A percentile compares a stretch with the other conserved stretches of the same genome.
These are phyloP conservation scores for Hirsutella rhossiliensis DNA, from an alignment of 2,329 filamentous ascomycete genomes.

Conservation along the genomic window DNA sequence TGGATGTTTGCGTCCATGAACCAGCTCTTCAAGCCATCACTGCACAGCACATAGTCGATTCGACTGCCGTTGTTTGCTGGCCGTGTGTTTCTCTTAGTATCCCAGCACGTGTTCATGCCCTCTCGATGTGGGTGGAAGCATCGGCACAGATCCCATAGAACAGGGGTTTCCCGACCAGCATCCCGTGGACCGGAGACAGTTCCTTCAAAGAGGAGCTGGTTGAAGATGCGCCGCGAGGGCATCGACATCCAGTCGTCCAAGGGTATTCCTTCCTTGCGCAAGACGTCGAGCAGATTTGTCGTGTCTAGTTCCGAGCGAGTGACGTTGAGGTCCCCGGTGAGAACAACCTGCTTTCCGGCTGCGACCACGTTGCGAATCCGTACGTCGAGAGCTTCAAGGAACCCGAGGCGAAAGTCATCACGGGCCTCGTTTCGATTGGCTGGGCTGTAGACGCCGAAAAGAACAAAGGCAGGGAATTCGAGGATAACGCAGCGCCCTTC, in stretches of 20 bases:
- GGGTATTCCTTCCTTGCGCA: constrained; percentile 57
- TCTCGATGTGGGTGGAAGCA: constrained; percentile 65
- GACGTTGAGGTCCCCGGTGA: constrained; percentile 86
- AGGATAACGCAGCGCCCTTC: constrained; percentile 86
- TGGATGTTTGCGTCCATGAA: constrained; percentile 76
- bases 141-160: constrained; percentile 76
- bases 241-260: constrained; percentile 60
- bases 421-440: constrained; percentile 77
- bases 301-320: constrained; percentile 58
- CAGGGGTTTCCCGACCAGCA: constrained; percentile 53
- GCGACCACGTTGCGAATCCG: constrained; percentile 73
- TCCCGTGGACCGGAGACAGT: constrained; percentile 56
- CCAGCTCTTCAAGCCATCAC: constrained; percentile 66
- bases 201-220: constrained; percentile 70
- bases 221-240: constrained; percentile 67
- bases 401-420: constrained; percentile 70
- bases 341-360: constrained; percentile 72
- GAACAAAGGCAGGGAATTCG: constrained; percentile 89
- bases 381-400: constrained; percentile 67
- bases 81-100: constrained; percentile 88
- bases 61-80: constrained; percentile 86
- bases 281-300: constrained; percentile 58
- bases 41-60: constrained; percentile 90
- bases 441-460: constrained; percentile 86
- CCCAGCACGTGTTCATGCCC: constrained; percentile 98